Conservation (phyloP, 306 rosid genomes). For the Ammopiptanthus mongolicus region DNA sequence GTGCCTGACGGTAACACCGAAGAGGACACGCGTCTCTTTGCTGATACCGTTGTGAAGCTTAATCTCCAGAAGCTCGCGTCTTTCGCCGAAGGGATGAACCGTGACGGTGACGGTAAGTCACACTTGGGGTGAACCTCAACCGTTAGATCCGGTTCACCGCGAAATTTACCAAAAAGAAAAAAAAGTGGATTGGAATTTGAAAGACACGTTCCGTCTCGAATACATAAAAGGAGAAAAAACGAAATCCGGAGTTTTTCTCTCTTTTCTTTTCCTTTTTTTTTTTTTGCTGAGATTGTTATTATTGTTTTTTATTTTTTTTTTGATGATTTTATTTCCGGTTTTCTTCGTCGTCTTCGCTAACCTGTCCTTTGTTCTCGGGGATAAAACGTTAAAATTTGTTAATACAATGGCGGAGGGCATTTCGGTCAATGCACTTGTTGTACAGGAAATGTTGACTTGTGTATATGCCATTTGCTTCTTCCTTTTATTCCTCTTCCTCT, state of each 20-base stretch:
- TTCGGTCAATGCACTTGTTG: slow-evolving; percentile 47
- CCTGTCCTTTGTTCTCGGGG: slow-evolving; percentile 3
- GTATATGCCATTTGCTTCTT: slow-evolving; percentile 34
- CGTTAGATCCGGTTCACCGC: background rate
- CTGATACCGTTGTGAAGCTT: slow-evolving; percentile 84
- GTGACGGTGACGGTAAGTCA: slow-evolving; percentile 56
- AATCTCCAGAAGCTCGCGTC: slow-evolving; percentile 96
- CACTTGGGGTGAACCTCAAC: background rate
- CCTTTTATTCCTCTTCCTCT: background rate
- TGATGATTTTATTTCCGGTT: background rate
- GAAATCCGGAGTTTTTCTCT: background rate
- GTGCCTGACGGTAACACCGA: slow-evolving; percentile 92
- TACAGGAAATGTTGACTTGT: slow-evolving; percentile 44
- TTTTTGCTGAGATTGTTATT: background rate
- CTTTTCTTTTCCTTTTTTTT: background rate
- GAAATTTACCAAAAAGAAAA: background rate
- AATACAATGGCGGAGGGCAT: slow-evolving; percentile 29
- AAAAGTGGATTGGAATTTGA: slow-evolving; percentile 3
- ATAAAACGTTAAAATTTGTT: slow-evolving; percentile 20
- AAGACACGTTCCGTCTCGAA: background rate
- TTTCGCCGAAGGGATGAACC: slow-evolving; percentile 62
- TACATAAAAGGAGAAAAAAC: background rate
- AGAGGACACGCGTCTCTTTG: slow-evolving; percentile 91
- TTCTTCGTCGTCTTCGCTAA: background rate
- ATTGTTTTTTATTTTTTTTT: background rate